Evolutionary conservation across 306 rosid genomes (phyloP).

Genomic region (Carpinus fangiana): DNA sequence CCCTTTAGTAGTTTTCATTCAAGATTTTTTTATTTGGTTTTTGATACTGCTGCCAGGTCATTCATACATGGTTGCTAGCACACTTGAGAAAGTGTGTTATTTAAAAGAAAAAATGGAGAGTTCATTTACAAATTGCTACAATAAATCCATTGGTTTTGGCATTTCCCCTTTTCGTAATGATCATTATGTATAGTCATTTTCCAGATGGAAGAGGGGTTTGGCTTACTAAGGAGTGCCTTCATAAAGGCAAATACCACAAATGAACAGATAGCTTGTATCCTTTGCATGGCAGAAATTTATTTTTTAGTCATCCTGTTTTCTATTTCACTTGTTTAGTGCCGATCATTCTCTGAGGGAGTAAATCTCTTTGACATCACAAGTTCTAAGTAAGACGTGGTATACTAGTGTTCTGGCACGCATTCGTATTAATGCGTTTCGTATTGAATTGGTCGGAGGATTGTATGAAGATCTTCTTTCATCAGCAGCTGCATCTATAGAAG

Average conservation of each 20-base stretch:
- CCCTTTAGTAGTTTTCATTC: constrained; percentile 1
- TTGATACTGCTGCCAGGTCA: constrained; percentile 8
- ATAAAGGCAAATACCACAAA: constrained; percentile 40
- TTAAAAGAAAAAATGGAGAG: constrained; percentile 13
- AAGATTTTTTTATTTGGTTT: constrained; percentile 8
- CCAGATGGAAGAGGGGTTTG: constrained; percentile 81
- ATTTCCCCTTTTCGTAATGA: constrained; percentile 10
- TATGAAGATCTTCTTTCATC: constrained; percentile 75
- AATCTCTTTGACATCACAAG: constrained; percentile 63
- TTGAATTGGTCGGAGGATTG: constrained; percentile 63
- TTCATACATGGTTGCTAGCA: neutral
- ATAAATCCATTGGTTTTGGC: constrained; percentile 22
- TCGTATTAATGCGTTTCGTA: constrained; percentile 83
- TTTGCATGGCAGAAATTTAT: constrained; percentile 19
- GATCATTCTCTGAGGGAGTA: constrained; percentile 9
- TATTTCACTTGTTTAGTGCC: neutral
- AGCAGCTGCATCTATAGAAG: constrained; percentile 72
- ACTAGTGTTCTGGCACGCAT: constrained; percentile 66
- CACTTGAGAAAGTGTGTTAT: neutral
- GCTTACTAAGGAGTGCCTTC: constrained; percentile 62
- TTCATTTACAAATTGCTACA: neutral
- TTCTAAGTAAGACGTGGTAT: constrained; percentile 86
- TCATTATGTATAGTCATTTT: constrained; percentile 29
- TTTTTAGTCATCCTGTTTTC: neutral
- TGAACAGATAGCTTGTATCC: constrained; percentile 81